Base-by-base conservation (phyloP, 441 rosid species). In the Mallotus japonicus region DNA sequence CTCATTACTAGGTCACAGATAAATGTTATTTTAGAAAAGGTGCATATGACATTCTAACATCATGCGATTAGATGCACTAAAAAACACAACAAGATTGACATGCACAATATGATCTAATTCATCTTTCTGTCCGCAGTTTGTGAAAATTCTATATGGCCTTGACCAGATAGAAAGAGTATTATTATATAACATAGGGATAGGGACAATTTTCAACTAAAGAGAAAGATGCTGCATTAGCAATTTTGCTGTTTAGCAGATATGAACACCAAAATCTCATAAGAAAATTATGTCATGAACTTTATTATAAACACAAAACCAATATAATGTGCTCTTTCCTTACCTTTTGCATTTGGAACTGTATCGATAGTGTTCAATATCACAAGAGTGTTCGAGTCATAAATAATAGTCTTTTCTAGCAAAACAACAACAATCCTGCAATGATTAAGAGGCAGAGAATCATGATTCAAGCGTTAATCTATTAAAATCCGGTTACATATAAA, bases 301-400 rank as follows among this genome's bases (percentile, higher is more conserved):
- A 51, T 40, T 16, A 34, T 34, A 20, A 77, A 42, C 13, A 51
- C 65, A 70, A 16, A 76, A 75, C 15, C 49, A 47, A 60, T 55
- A 51, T 24, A 47, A 60, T 55, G 46, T 24, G 44, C 57, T 74
- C 54, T 64, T 44, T 24, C 12, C 65, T 62, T 71, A 93, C 98
- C 98, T 88, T 92, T 92, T 66, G 69, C 65, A 83, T 93, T 93
- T 77, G 91, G 87, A 76, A 85, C 92, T 3, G 97, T 90, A 76
- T 90, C 91, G 10, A 93, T 77, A n/a, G 95, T 84, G 76, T 90
- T 91, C 89, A 90, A 81, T 76, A 92, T 88, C 65, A 74, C 86
- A 54, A 91, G 92, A 61, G 81, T 83, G 78, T 93, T 86, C 59
- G 85, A 78, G 76, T 93, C 96, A 76, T 93, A 93, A 54, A 93